Base-by-base conservation (phyloP, 331 rosid genomes). In the Rosa hybrid region DNA sequence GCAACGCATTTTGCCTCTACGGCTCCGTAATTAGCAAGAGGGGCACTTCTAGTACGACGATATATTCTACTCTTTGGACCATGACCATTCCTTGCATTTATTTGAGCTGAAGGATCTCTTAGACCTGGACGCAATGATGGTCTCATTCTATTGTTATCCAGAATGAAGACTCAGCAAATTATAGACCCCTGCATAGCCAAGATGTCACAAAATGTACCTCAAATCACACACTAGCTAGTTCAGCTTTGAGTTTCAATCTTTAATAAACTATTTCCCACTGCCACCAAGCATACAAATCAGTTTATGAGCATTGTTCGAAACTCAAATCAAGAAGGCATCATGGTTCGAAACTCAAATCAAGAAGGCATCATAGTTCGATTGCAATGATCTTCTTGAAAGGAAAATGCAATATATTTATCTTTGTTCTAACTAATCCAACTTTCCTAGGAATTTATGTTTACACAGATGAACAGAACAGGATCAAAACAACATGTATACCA, bases 31-130 rank as follows among this genome's bases (percentile, higher is more conserved):
- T 84, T 83, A n/a, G 78, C 84, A 71, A 51, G 64, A 45, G 97
- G 97, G 68, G 95, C 95, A 78, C 97, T 91, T 89, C 69, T 88
- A 81, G 83, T 69, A 12, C 74, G 97, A 62, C 84, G 89, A 68
- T 65, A n/a, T 83, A 87, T 90, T 82, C 88, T 86, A 85, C 71
- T 76, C 81, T 82, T 86, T 68, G 84, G 73, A 54, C 72, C 71
- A 50, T 86, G 39, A 3, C 39, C 39, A 34, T 75, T 42, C 38
- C 38, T 75, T 60, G 39, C 20, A 30, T 74, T 59, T 70, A 23
- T 82, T 62, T 50, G 86, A 25, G 77, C 17, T 3, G 60, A 69
- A 42, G 83, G 81, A 59, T 85, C 80, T 38, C 12, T 23, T 8
- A 70, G 64, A 34, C 65, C 65, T 4, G 76, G 78, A 63, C 90